Evolutionary conservation across 768 basidiomycete genomes (phyloP).

Genomic region (Agrocybe praecox): DNA sequence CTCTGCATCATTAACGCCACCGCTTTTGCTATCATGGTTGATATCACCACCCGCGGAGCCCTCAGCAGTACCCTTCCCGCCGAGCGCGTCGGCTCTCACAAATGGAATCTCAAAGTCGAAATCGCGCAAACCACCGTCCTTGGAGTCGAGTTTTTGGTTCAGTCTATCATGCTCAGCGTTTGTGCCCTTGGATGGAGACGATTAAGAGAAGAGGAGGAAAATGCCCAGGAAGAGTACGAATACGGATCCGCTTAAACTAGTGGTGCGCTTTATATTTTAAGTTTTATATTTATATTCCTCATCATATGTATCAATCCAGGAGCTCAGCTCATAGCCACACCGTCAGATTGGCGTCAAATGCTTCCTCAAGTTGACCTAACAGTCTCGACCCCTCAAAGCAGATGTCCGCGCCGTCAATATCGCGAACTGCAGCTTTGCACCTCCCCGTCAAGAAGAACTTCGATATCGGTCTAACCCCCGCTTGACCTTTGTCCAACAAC

Average conservation of each 20-base stretch:
- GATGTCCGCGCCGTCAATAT: too few species aligned
- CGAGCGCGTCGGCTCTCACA: constrained; percentile 23
- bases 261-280: neutral
- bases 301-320: neutral
- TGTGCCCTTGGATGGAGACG: constrained; percentile 14
- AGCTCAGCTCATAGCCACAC: neutral
- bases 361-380: neutral
- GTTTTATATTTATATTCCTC: neutral
- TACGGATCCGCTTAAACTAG: neutral
- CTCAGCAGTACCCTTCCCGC: constrained; percentile 22
- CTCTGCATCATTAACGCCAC: constrained; percentile 22
- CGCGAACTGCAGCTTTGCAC: too few species aligned
- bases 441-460: too few species aligned
- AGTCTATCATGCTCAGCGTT: constrained; percentile 12
- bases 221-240: constrained; percentile 5
- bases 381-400: too few species aligned
- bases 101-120: constrained; percentile 30
- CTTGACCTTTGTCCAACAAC: neutral
- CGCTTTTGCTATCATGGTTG: constrained; percentile 27
- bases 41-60: constrained; percentile 24
- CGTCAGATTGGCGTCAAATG: neutral
- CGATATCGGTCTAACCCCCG: too few species aligned
- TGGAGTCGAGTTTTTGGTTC: constrained; percentile 19
- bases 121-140: constrained; percentile 25
- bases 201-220: constrained; percentile 7